Evolutionary conservation across 2,329 filamentous ascomycete species (phyloP).

Genomic region (Verticillium nubilum): DNA sequence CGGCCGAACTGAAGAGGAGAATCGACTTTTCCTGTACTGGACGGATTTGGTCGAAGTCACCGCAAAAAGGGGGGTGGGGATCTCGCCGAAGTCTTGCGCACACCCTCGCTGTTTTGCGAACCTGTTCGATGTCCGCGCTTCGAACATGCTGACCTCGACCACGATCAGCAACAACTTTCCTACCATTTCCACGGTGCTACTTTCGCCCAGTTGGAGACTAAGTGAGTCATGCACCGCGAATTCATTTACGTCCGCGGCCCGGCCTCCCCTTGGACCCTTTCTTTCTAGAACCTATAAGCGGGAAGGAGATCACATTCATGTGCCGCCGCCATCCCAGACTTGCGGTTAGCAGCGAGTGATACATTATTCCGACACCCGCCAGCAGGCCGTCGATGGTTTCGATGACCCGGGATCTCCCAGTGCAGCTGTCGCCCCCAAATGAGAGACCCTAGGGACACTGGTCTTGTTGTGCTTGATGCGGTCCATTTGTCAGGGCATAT

Average conservation of each 20-base stretch:
- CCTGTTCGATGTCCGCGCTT: neutral
- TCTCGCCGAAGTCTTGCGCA: neutral
- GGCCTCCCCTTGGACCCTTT: neutral
- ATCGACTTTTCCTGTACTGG: neutral
- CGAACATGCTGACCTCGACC: constrained; percentile 3
- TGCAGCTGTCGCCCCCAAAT: constrained; percentile 9
- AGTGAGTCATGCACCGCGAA: neutral
- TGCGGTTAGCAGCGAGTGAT: constrained; percentile 5
- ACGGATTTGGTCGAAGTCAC: neutral
- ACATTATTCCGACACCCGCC: neutral
- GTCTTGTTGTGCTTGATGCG: neutral
- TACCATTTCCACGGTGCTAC: constrained; percentile 1
- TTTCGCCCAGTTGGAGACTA: neutral
- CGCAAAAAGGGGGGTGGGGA: neutral
- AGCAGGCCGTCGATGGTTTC: constrained; percentile 3
- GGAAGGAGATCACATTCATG: constrained; percentile 8
- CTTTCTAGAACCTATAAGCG: constrained; percentile 6
- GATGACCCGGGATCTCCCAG: constrained; percentile 7
- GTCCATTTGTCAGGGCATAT: constrained; percentile 8
- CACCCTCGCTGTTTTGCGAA: too few relatives aligned
- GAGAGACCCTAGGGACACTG: constrained; percentile 3
- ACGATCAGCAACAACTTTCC: constrained; percentile 6
- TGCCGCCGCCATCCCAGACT: constrained; percentile 4
- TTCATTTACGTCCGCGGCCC: neutral
- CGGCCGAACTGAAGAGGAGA: neutral